Evolutionary conservation across 768 basidiomycete genomes (phyloP), one percentile per base, ranked within the genome.

Genomic region (Calocera cornea): DNA sequence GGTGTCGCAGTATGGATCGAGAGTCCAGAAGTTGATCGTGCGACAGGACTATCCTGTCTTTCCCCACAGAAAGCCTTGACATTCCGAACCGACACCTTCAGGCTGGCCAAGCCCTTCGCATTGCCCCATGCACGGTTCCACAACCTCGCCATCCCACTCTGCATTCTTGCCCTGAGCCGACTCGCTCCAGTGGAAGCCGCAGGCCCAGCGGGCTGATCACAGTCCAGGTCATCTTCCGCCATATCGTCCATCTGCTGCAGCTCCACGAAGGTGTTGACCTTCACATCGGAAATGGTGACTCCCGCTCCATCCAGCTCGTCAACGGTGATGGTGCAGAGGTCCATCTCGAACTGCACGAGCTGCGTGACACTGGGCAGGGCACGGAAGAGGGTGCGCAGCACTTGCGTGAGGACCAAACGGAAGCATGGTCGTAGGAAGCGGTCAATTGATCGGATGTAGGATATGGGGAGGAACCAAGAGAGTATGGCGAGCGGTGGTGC

Each of bases 361-460:
- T 87, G 85, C 34, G 84, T 85, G 63, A 90, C 80, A 65, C 80
- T 79, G n/a, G 89, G 89, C 1, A 90, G 79, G 75, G 82, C 83
- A 64, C 81, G 81, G 69, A 90, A 87, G 68, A 82, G 75, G 68
- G 86, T 73, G 27, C 85, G 85, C 33, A 90, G 41, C 16, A 38
- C n/a, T 31, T 80, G 77, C 16, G 86, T 82, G 34, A 86, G 83
- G 66, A 78, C 76, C 1, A 81, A 73, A 41, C 88, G 86, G 67
- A 87, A 75, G 11, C 84, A 64, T 1, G 89, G 88, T 19, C 89
- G 83, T 64, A 87, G 72, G 66, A 78, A 79, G 11, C 87, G 88
- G 69, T 88, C 87, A 40, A 70, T 34, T 64, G 65, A 65, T 33
- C 22, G 27, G 24, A 63, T 31, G 65, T 64, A 64, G 27, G 65